These are phyloP conservation scores for Hypoxylon sp. DNA, from an alignment of 2,329 filamentous ascomycete genomes.

Conservation along the genomic window DNA sequence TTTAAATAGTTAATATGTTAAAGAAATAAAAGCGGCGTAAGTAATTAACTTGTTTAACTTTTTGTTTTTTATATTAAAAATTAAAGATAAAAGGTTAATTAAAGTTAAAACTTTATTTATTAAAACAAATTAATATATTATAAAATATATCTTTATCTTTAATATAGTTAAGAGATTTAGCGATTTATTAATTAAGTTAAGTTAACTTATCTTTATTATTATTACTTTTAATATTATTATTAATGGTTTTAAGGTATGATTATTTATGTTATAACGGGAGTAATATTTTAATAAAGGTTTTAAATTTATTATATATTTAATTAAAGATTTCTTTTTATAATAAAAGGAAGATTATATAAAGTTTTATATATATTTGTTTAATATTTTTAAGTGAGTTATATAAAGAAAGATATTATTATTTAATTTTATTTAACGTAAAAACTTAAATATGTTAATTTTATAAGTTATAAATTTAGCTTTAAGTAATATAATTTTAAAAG, in stretches of 20 bases:
- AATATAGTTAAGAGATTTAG: background rate
- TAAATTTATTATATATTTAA: conserved; percentile 3
- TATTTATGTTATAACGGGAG: background rate
- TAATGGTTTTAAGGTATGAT: background rate
- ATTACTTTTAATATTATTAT: background rate
- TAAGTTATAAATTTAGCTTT: background rate
- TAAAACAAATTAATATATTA: background rate
- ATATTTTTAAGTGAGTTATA: background rate
- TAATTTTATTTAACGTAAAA: background rate
- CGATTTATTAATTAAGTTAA: background rate
- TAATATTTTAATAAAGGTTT: background rate
- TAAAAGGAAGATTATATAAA: background rate
- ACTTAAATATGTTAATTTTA: background rate
- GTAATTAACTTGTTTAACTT: background rate
- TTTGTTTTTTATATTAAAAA: background rate
- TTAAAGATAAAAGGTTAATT: background rate
- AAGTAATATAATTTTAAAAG: no score
- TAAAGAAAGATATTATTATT: background rate
- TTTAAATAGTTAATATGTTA: background rate
- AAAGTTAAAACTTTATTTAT: background rate
- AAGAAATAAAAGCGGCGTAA: background rate
- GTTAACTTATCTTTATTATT: background rate
- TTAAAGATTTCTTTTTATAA: background rate
- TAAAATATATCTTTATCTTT: background rate
- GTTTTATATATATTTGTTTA: background rate